A percentile compares a stretch with the other conserved stretches of the same genome.
Evolutionary conservation across 495 filamentous ascomycete species (phyloP).

Genomic region (Penicillium manginii): DNA sequence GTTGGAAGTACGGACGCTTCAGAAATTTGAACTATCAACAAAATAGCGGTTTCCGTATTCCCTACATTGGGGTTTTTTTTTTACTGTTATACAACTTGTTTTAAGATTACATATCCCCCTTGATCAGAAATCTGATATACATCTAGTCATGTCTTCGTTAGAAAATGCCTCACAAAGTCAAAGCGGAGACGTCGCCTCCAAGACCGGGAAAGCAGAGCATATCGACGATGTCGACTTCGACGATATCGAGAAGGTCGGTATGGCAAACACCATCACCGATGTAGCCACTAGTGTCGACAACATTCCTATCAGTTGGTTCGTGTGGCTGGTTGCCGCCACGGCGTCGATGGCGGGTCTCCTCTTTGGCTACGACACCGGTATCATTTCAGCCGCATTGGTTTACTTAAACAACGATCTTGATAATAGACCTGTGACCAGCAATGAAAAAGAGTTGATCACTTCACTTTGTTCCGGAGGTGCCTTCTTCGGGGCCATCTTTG

Average conservation of each 20-base stretch:
- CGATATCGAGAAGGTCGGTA: constrained; percentile 6
- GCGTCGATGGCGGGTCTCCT: constrained; percentile 43
- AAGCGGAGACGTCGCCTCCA: background rate
- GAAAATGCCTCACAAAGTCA: background rate
- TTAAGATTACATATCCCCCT: background rate
- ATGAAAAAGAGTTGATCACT: constrained; percentile 52
- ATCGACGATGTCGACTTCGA: constrained; percentile 2
- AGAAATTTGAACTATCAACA: background rate
- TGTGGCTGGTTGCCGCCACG: constrained; percentile 43
- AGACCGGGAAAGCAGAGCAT: constrained; percentile 4
- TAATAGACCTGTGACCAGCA: constrained; percentile 28
- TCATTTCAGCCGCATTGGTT: constrained; percentile 52
- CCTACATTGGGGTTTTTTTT: too few species aligned
- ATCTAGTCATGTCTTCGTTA: background rate
- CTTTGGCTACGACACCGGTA: constrained; percentile 54
- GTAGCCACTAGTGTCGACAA: constrained; percentile 15
- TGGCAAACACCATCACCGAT: constrained; percentile 1
- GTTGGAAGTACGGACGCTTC: background rate
- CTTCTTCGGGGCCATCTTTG: constrained; percentile 56
- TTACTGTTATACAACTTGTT: background rate
- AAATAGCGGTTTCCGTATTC: background rate
- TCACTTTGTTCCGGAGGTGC: constrained; percentile 52
- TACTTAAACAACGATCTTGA: constrained; percentile 41
- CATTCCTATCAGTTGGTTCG: constrained; percentile 24
- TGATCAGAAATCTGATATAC: background rate